Evolutionary conservation across 1,284 basidiomycete species (phyloP).

Genomic region (Omphalotus olearius): DNA sequence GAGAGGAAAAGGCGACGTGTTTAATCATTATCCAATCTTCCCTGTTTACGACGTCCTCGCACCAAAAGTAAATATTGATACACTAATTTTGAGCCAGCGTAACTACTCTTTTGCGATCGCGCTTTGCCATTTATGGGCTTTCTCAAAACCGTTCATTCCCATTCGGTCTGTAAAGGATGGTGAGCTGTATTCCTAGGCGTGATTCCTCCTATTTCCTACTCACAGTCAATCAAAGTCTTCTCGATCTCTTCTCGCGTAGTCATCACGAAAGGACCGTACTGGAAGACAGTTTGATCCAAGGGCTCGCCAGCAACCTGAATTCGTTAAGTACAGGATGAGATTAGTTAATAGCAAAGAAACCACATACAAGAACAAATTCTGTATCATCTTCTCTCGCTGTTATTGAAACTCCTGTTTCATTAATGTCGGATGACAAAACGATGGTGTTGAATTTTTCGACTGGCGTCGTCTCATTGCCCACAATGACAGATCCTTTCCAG

Average conservation of each 20-base stretch:
- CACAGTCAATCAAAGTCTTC: constrained; percentile 80
- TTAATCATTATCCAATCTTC: not conserved
- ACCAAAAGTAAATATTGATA: not conserved
- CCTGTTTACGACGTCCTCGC: no score
- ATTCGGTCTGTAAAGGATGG: constrained; percentile 48
- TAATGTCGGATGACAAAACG: constrained; percentile 57
- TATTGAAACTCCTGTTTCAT: constrained; percentile 61
- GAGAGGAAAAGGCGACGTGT: constrained; percentile 3
- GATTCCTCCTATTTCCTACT: constrained; percentile 20
- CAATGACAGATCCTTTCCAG: constrained; percentile 59
- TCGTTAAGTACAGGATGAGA: not conserved
- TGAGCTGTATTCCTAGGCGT: no score
- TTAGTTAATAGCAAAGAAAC: constrained; percentile 7
- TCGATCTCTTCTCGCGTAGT: constrained; percentile 78
- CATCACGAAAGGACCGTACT: constrained; percentile 89
- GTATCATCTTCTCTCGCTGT: constrained; percentile 56
- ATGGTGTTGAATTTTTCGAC: constrained; percentile 73
- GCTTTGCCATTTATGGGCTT: constrained; percentile 84
- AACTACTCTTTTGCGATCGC: constrained; percentile 53
- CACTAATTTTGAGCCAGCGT: not conserved
- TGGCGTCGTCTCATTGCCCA: constrained; percentile 49
- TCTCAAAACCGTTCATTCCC: constrained; percentile 87
- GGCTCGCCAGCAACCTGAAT: constrained; percentile 80
- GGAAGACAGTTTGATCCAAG: constrained; percentile 83
- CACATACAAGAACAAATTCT: constrained; percentile 63